Percentiles rank a stretch among this genome's conserved stretches.
phyloP scores from a whole-genome alignment of 805 yeast species.

The Clavispora phyllophila region DNA sequence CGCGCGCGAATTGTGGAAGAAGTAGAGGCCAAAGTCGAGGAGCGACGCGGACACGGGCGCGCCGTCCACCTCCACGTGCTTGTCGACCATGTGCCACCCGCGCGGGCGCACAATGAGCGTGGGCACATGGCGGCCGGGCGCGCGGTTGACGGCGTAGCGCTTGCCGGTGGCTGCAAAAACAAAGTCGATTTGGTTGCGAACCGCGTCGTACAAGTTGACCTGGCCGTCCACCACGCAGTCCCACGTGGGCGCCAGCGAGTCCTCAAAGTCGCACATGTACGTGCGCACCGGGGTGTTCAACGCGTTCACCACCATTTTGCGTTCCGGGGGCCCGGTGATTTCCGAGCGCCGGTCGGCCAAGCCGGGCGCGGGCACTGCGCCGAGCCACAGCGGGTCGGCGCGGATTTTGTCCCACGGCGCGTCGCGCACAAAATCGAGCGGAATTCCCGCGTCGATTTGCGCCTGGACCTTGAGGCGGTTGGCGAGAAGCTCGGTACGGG shows the following conservation, averaged over 20 bases:
- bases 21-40: conserved; percentile 74
- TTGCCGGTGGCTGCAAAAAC: conserved; percentile 24
- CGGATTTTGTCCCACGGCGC: conserved; percentile 6
- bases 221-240: conserved; percentile 17
- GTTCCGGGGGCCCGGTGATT: conserved; percentile 21
- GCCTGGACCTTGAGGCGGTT: conserved; percentile 14
- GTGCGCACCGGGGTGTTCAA: conserved; percentile 18
- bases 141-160: conserved; percentile 39
- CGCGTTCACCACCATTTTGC: conserved; percentile 20
- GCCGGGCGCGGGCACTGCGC: conserved; percentile 16
- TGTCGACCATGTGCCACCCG: conserved; percentile 82
- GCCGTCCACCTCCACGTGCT: conserved; percentile 65
- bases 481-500: conserved; percentile 12
- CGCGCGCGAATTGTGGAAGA: conserved; percentile 67
- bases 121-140: conserved; percentile 57
- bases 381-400: conserved; percentile 15
- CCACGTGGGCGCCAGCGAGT: conserved; percentile 18
- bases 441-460: conserved; percentile 10
- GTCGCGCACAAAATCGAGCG: conserved; percentile 13
- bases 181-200: conserved; percentile 17
- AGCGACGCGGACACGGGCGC: conserved; percentile 76
- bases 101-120: conserved; percentile 81
- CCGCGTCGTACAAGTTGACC: conserved; percentile 18
- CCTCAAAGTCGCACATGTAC: conserved; percentile 21
- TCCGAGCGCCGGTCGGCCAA: conserved; percentile 18